A percentile compares a stretch with the other conserved stretches of the same genome.
These are phyloP conservation scores for Aspergillus vadensis DNA, from an alignment of 2,329 filamentous ascomycete species.

Conservation along the genomic window DNA sequence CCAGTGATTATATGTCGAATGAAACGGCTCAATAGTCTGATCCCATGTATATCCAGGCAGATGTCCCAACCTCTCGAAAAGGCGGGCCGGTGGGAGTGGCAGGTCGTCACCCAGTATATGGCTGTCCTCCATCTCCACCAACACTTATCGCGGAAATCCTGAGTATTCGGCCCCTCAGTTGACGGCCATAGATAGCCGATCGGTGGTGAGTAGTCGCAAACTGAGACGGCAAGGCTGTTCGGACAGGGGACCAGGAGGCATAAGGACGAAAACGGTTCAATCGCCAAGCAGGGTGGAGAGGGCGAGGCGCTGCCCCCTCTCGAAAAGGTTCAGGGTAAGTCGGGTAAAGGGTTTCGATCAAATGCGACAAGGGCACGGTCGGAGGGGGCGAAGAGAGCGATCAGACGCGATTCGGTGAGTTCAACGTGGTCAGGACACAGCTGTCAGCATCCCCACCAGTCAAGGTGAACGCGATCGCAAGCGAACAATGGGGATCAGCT, in stretches of 20 bases:
- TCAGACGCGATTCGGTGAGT: not conserved
- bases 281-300: conserved; percentile 23
- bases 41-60: conserved; percentile 78
- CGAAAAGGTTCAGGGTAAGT: conserved; percentile 3
- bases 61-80: conserved; percentile 72
- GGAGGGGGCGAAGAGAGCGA: conserved; percentile 2
- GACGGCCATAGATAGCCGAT: conserved; percentile 25
- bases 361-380: not conserved
- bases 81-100: conserved; percentile 62
- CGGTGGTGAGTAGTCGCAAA: conserved; percentile 10
- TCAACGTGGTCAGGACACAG: conserved; percentile 11
- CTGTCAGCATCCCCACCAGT: conserved; percentile 13
- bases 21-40: conserved; percentile 55
- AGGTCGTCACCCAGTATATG: conserved; percentile 49
- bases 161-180: conserved; percentile 16
- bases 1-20: conserved; percentile 85
- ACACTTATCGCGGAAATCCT: conserved; percentile 19
- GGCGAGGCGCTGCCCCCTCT: conserved; percentile 14
- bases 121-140: conserved; percentile 37
- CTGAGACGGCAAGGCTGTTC: conserved; percentile 13
- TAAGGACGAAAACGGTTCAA: conserved; percentile 28
- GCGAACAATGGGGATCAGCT: conserved; percentile 12
- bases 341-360: not conserved
- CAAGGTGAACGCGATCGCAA: conserved; percentile 15
- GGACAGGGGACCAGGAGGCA: conserved; percentile 22